phyloP scores from a whole-genome alignment of 1,284 basidiomycete species.

The Schizophyllum amplum region DNA sequence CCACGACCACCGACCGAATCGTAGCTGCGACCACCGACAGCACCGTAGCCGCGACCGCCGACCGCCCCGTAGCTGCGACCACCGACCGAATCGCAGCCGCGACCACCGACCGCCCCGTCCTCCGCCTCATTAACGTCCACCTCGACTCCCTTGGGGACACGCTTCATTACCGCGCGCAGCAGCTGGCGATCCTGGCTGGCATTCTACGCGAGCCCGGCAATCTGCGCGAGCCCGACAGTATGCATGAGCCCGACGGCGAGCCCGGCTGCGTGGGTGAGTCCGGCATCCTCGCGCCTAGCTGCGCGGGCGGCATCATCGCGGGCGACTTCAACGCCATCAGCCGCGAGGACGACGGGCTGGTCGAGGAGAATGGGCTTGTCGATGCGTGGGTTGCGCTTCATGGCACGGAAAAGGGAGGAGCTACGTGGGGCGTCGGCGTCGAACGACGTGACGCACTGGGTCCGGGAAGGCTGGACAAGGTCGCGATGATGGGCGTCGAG shows the following conservation, averaged over 20 bases:
- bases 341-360: slow-evolving; percentile 25
- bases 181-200: slow-evolving; percentile 27
- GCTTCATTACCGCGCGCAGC: slow-evolving; percentile 20
- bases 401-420: slow-evolving; percentile 14
- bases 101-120: slow-evolving; percentile 13
- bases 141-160: slow-evolving; percentile 22
- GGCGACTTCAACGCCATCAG: slow-evolving; percentile 35
- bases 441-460: slow-evolving; percentile 19
- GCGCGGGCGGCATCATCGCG: slow-evolving; percentile 30
- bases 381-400: slow-evolving; percentile 32
- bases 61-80: no score
- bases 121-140: slow-evolving; percentile 33
- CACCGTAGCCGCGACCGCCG: slow-evolving; percentile 14
- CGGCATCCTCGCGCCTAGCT: no score
- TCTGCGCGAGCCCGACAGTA: no score
- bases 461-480: slow-evolving; percentile 33
- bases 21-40: no score
- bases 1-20: no score
- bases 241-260: no score
- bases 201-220: no score
- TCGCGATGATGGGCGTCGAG: slow-evolving; percentile 28
- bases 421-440: slow-evolving; percentile 27
- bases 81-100: no score
- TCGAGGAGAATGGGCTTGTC: slow-evolving; percentile 28
- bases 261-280: no score